Percentiles rank a stretch among this genome's conserved stretches.
These are phyloP conservation scores for Leptodontidium sp. DNA, from an alignment of 2,329 filamentous ascomycete species.

Conservation along the genomic window DNA sequence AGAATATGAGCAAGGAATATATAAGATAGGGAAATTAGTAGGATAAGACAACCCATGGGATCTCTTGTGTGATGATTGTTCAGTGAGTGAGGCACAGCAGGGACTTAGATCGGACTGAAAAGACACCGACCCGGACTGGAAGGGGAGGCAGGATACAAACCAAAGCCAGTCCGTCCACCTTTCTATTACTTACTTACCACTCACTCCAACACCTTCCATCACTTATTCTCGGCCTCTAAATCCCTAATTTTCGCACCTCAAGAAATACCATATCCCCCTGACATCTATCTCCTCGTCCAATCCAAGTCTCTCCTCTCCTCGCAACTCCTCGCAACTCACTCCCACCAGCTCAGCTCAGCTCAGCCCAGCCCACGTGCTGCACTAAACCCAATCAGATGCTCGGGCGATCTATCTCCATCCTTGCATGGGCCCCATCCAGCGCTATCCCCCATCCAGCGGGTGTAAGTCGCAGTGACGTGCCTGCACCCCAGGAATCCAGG, in stretches of 20 bases:
- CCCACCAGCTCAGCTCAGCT: too few species aligned
- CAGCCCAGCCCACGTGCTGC: conserved; percentile 15
- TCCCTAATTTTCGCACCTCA: not conserved
- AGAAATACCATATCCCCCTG: not conserved
- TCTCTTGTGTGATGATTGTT: too few species aligned
- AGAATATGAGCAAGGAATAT: too few species aligned
- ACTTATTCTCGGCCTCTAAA: not conserved
- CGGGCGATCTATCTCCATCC: not conserved
- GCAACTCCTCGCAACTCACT: not conserved
- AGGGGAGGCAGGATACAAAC: too few species aligned
- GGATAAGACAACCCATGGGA: too few species aligned
- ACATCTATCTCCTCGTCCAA: not conserved
- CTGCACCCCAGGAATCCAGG: conserved; percentile 23
- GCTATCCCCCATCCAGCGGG: conserved; percentile 2
- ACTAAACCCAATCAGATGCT: conserved; percentile 12
- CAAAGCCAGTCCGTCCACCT: too few species aligned
- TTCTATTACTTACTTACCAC: too few species aligned
- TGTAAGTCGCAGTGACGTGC: conserved; percentile 17
- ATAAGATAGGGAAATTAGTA: too few species aligned
- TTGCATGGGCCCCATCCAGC: not conserved
- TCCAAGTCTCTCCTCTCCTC: not conserved
- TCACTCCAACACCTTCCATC: not conserved
- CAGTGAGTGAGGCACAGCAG: too few species aligned
- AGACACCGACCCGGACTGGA: too few species aligned
- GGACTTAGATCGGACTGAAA: too few species aligned